These are phyloP conservation scores for Suhomyces sp. DNA, from an alignment of 805 yeast genomes.

Conservation along the genomic window DNA sequence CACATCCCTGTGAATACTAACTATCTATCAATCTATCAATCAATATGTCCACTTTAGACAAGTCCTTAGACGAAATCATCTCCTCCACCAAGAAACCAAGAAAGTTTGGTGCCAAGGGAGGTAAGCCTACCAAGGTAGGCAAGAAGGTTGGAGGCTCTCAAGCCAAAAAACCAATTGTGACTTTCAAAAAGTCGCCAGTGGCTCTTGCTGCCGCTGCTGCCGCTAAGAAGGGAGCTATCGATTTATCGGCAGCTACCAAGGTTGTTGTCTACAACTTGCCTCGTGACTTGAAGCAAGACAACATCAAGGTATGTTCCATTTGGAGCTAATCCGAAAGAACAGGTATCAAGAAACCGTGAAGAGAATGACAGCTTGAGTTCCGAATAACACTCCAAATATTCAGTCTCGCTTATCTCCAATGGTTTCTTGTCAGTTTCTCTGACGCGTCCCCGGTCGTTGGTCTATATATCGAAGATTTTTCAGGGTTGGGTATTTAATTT, in stretches of 20 bases:
- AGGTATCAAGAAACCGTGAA: no score
- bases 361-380: no score
- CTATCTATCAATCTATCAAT: constrained; percentile 4
- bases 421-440: no score
- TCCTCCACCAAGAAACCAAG: constrained; percentile 47
- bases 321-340: constrained; percentile 5
- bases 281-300: constrained; percentile 78
- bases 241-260: constrained; percentile 64
- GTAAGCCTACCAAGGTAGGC: constrained; percentile 35
- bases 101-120: constrained; percentile 25
- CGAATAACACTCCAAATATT: no score
- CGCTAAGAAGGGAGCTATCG: constrained; percentile 27
- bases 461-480: no score
- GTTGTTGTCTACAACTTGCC: constrained; percentile 84
- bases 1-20: no score
- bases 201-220: constrained; percentile 18
- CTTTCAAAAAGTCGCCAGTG: constrained; percentile 29
- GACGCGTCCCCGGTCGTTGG: no score
- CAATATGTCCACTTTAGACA: constrained; percentile 79
- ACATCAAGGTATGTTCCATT: constrained; percentile 74
- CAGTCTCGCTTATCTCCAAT: no score
- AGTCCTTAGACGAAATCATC: constrained; percentile 93
- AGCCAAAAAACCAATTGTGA: constrained; percentile 25
- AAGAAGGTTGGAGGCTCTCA: constrained; percentile 29
- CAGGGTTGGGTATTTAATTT: no score